phyloP scores from a whole-genome alignment of 1,284 basidiomycete species.

The Marasmius fiardii region DNA sequence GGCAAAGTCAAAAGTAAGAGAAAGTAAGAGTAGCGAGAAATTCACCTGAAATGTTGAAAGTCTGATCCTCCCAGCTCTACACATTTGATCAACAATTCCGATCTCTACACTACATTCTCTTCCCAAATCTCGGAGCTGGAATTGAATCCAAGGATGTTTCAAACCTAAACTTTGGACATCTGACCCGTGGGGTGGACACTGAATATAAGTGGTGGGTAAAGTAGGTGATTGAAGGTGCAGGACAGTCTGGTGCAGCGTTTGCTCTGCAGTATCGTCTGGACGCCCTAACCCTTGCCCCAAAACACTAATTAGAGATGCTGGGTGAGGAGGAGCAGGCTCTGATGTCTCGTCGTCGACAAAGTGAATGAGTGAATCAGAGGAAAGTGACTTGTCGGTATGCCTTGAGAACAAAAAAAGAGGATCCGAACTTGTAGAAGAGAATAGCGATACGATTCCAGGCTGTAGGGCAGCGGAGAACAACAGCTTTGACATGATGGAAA shows the following conservation, averaged over 20 bases:
- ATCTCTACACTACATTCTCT: slow-evolving; percentile 76
- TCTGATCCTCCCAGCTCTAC: slow-evolving; percentile 59
- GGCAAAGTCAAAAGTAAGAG: slow-evolving; percentile 3
- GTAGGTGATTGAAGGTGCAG: slow-evolving; percentile 84
- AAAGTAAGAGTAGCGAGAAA: slow-evolving; percentile 14
- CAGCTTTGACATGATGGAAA: background rate
- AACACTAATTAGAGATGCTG: slow-evolving; percentile 42
- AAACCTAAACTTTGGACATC: slow-evolving; percentile 48
- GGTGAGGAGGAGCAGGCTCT: slow-evolving; percentile 44
- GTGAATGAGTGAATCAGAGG: slow-evolving; percentile 64
- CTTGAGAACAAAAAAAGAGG: slow-evolving; percentile 59
- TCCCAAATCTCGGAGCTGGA: slow-evolving; percentile 70
- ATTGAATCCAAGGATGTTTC: slow-evolving; percentile 69
- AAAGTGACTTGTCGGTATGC: slow-evolving; percentile 48
- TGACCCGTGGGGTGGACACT: slow-evolving; percentile 44
- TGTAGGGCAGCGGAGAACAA: slow-evolving; percentile 61
- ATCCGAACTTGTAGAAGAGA: slow-evolving; percentile 72
- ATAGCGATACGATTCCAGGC: slow-evolving; percentile 67
- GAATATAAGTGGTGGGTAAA: slow-evolving; percentile 66
- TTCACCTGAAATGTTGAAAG: slow-evolving; percentile 82
- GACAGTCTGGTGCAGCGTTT: slow-evolving; percentile 59
- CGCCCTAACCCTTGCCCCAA: too few relatives aligned
- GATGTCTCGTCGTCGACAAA: slow-evolving; percentile 60
- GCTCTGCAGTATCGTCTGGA: too few relatives aligned
- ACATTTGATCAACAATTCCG: slow-evolving; percentile 64